phyloP scores from a whole-genome alignment of 331 rosid genomes.

The Erythrophleum ivorense region DNA sequence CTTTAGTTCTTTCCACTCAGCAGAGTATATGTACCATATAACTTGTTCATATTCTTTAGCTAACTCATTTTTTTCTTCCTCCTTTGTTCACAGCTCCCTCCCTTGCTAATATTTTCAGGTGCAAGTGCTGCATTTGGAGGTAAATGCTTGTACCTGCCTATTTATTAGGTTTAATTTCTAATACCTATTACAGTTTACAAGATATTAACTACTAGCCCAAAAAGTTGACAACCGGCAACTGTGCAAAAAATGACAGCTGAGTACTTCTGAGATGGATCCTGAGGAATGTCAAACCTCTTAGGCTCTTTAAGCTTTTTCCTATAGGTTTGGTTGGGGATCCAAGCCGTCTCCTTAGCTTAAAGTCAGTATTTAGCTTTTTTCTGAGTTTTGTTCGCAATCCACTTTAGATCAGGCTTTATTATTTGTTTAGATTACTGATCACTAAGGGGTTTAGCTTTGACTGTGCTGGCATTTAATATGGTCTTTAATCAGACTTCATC shows the following conservation, averaged over 20 bases:
- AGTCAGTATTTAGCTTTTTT: background rate
- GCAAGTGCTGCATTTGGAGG: conserved; percentile 94
- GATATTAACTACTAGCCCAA: background rate
- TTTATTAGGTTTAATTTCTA: conserved; percentile 13
- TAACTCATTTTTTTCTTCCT: conserved; percentile 29
- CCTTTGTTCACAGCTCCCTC: conserved; percentile 67
- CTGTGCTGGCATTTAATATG: background rate
- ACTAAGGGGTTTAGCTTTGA: background rate
- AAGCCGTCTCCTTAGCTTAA: background rate
- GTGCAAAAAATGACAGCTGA: background rate
- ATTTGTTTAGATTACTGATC: background rate
- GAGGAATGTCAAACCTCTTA: background rate
- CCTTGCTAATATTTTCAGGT: conserved; percentile 74
- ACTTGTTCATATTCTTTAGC: conserved; percentile 30
- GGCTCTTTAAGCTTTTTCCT: background rate
- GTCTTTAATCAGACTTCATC: background rate
- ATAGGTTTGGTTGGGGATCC: background rate
- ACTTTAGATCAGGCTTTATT: background rate
- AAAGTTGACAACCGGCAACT: background rate
- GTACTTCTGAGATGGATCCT: background rate
- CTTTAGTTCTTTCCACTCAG: background rate
- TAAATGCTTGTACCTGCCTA: conserved; percentile 40
- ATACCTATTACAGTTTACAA: conserved; percentile 2
- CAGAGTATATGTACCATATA: background rate
- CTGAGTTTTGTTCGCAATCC: background rate